Percentiles rank a stretch among this genome's conserved stretches.
phyloP scores from a whole-genome alignment of 345 rosid species.

The Syzygium aromaticum region DNA sequence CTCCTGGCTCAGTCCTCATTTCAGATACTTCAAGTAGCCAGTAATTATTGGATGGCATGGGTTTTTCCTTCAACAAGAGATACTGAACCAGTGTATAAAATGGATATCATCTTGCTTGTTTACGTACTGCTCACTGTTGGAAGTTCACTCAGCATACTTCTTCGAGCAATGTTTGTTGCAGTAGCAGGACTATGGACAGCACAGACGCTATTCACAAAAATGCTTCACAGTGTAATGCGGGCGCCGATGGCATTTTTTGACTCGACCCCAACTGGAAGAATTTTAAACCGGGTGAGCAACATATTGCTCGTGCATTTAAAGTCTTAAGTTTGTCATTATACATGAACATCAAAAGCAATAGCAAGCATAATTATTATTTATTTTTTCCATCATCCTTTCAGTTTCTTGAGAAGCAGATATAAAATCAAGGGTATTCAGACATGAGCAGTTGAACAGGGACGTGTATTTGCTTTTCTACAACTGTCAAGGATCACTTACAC shows the following conservation, averaged over 20 bases:
- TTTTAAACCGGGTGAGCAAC: slow-evolving; percentile 70
- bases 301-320: not conserved
- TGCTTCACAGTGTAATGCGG: slow-evolving; percentile 62
- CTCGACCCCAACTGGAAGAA: slow-evolving; percentile 94
- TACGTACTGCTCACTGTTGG: slow-evolving; percentile 58
- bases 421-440: not conserved
- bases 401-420: not conserved
- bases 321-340: not conserved
- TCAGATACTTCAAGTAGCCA: slow-evolving; percentile 71
- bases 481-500: not conserved
- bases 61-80: slow-evolving; percentile 67
- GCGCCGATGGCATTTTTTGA: slow-evolving; percentile 96
- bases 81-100: slow-evolving; percentile 30
- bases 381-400: not conserved
- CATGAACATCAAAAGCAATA: not conserved
- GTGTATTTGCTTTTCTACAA: not conserved
- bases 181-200: slow-evolving; percentile 71
- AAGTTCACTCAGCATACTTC: slow-evolving; percentile 64
- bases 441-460: not conserved
- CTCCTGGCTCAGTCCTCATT: slow-evolving; percentile 76
- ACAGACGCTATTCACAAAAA: slow-evolving; percentile 61
- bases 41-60: slow-evolving; percentile 99
- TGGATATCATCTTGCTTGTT: slow-evolving; percentile 58
- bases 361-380: not conserved
- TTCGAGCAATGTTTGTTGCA: slow-evolving; percentile 59